phyloP scores from a whole-genome alignment of 495 filamentous ascomycete genomes.

The Penicillium roqueforti region DNA sequence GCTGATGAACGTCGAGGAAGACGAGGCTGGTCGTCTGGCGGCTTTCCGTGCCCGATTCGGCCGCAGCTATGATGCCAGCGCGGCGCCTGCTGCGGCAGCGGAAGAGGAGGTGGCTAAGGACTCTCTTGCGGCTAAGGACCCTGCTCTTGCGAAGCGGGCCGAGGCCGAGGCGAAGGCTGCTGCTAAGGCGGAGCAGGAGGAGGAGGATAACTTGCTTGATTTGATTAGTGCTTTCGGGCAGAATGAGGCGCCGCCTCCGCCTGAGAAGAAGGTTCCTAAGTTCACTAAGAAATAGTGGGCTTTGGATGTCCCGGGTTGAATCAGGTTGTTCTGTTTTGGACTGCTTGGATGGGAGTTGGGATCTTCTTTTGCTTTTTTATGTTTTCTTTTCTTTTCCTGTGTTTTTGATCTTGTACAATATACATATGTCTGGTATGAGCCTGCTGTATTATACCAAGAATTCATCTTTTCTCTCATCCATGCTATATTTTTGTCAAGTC shows the following conservation, averaged over 20 bases:
- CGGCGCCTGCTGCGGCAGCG: constrained; percentile 18
- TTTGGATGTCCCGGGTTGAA: background rate
- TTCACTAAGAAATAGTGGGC: constrained; percentile 22
- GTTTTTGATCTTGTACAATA: constrained; percentile 26
- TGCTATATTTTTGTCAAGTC: background rate
- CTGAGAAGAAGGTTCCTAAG: constrained; percentile 24
- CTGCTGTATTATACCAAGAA: constrained; percentile 14
- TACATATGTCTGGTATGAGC: constrained; percentile 21
- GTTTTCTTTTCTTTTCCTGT: constrained; percentile 15
- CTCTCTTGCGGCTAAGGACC: constrained; percentile 34
- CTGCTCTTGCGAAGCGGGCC: constrained; percentile 16
- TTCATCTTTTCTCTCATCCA: constrained; percentile 3
- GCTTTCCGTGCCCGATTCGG: constrained; percentile 85
- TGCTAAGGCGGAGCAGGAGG: constrained; percentile 35
- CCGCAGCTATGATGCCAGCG: constrained; percentile 68
- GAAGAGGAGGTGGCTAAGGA: constrained; percentile 17
- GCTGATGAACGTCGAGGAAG: constrained; percentile 82
- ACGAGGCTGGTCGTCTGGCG: constrained; percentile 86
- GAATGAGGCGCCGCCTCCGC: constrained; percentile 29
- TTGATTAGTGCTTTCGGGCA: constrained; percentile 63
- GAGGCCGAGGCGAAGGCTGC: constrained; percentile 31
- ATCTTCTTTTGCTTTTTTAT: constrained; percentile 5
- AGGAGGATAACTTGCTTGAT: constrained; percentile 61
- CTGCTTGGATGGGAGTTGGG: constrained; percentile 22
- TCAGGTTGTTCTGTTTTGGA: background rate